These are phyloP conservation scores for Jackrogersella multiformis DNA, from an alignment of 495 filamentous ascomycete genomes.

Conservation along the genomic window DNA sequence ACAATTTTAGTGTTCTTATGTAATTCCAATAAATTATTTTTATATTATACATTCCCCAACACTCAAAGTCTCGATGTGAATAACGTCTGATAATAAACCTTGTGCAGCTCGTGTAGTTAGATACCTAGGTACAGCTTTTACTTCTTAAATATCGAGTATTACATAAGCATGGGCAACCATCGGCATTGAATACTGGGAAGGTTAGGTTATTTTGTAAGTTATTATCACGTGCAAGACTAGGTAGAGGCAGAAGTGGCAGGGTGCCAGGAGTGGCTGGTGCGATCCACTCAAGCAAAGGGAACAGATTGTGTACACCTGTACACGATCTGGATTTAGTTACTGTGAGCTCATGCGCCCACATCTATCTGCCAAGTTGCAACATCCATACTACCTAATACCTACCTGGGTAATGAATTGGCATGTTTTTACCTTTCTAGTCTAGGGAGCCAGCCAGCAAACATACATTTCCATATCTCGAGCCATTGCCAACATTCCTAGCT, in stretches of 20 bases:
- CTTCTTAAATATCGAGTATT: not conserved
- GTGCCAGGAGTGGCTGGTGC: conserved; percentile 16
- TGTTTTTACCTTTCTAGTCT: conserved; percentile 17
- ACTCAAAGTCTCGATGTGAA: no score
- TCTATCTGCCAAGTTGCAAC: no score
- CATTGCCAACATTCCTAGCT: conserved; percentile 41
- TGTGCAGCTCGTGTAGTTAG: not conserved
- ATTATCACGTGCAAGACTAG: conserved; percentile 1
- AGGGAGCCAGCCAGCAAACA: conserved; percentile 20
- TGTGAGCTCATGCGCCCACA: conserved; percentile 33
- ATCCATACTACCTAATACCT: no score
- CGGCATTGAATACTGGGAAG: not conserved
- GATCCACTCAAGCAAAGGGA: conserved; percentile 3
- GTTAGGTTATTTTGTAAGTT: no score
- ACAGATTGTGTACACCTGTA: conserved; percentile 29
- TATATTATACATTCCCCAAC: no score
- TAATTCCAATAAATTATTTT: no score
- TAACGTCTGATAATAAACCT: no score
- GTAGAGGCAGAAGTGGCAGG: not conserved
- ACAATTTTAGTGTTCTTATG: no score
- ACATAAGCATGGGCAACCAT: not conserved
- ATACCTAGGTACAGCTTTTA: no score
- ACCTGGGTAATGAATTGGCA: conserved; percentile 30
- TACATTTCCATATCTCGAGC: conserved; percentile 9
- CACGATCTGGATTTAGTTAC: conserved; percentile 29